Conservation (phyloP, 1,139 yeast species). For the Taphrina wiesneri region DNA sequence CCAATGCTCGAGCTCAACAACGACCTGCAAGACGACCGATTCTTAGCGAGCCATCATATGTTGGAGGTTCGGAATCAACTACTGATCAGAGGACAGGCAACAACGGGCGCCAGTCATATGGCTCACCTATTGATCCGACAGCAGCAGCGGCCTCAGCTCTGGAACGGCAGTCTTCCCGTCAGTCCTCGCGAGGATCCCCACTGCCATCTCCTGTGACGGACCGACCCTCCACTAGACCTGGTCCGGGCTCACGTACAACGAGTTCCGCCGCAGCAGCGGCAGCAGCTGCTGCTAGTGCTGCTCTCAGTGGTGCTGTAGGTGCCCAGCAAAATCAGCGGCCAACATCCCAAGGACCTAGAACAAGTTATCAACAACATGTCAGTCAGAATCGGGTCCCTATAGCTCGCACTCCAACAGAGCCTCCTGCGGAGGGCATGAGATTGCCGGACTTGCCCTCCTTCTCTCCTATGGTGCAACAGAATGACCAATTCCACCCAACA, state of each 20-base stretch:
- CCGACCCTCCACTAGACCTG: slow-evolving; percentile 20
- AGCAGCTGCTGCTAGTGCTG: slow-evolving; percentile 41
- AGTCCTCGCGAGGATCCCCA: slow-evolving; percentile 22
- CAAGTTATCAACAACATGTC: slow-evolving; percentile 23
- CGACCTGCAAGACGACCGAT: slow-evolving; percentile 25
- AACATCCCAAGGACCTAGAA: slow-evolving; percentile 9
- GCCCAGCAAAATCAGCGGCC: slow-evolving; percentile 4
- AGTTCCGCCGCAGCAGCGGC: slow-evolving; percentile 38
- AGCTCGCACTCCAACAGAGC: slow-evolving; percentile 6
- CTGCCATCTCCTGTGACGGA: slow-evolving; percentile 14
- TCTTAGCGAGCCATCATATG: slow-evolving; percentile 27
- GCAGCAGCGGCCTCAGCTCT: slow-evolving; percentile 30
- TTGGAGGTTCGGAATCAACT: background rate
- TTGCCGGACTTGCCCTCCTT: slow-evolving; percentile 24
- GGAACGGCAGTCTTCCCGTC: slow-evolving; percentile 9
- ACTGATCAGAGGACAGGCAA: slow-evolving; percentile 1
- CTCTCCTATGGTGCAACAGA: slow-evolving; percentile 20
- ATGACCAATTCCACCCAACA: slow-evolving; percentile 35
- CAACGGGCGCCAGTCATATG: background rate
- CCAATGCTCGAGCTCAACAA: slow-evolving; percentile 9
- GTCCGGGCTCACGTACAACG: slow-evolving; percentile 25
- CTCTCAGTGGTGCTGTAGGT: slow-evolving; percentile 34
- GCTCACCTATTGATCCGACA: slow-evolving; percentile 17
- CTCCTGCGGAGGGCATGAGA: slow-evolving; percentile 7
- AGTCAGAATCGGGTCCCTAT: slow-evolving; percentile 3